Evolutionary conservation across 805 yeast genomes (phyloP).

Genomic region (Ascoidea tarda): DNA sequence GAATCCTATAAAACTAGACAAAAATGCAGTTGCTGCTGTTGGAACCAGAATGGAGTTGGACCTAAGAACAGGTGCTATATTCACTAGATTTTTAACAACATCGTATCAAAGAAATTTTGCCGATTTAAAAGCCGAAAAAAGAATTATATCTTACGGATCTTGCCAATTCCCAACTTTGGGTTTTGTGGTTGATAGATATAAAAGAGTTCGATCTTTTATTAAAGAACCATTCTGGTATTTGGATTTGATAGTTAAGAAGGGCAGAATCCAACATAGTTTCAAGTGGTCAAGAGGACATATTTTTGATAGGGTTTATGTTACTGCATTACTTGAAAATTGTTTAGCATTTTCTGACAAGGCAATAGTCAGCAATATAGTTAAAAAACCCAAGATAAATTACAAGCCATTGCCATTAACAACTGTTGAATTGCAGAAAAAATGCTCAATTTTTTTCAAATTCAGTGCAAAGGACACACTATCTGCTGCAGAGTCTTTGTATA

Average conservation of each 20-base stretch:
- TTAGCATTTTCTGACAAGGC: slow-evolving; percentile 34
- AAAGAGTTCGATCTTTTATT: slow-evolving; percentile 53
- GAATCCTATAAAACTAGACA: slow-evolving; percentile 49
- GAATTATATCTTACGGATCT: slow-evolving; percentile 65
- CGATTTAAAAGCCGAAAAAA: slow-evolving; percentile 2
- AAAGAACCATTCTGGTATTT: slow-evolving; percentile 78
- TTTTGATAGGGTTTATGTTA: slow-evolving; percentile 58
- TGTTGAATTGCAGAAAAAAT: slow-evolving; percentile 80
- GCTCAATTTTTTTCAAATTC: slow-evolving; percentile 59
- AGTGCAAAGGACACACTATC: slow-evolving; percentile 70
- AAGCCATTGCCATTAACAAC: slow-evolving; percentile 90
- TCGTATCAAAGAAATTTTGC: slow-evolving; percentile 23
- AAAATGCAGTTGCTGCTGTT: slow-evolving; percentile 70
- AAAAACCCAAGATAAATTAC: slow-evolving; percentile 58
- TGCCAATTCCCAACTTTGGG: slow-evolving; percentile 98
- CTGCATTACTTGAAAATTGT: slow-evolving; percentile 57
- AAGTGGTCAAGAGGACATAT: slow-evolving; percentile 63
- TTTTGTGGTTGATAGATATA: slow-evolving; percentile 85
- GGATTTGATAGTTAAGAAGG: slow-evolving; percentile 33
- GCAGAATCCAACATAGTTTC: slow-evolving; percentile 22
- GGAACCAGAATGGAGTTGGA: slow-evolving; percentile 78
- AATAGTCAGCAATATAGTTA: slow-evolving; percentile 31
- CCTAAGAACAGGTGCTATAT: slow-evolving; percentile 75
- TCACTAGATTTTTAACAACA: slow-evolving; percentile 68
- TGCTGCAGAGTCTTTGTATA: slow-evolving; percentile 76